Base-by-base conservation (phyloP, 169 alveolate genomes). In the Cryptosporidium tyzzeri region DNA sequence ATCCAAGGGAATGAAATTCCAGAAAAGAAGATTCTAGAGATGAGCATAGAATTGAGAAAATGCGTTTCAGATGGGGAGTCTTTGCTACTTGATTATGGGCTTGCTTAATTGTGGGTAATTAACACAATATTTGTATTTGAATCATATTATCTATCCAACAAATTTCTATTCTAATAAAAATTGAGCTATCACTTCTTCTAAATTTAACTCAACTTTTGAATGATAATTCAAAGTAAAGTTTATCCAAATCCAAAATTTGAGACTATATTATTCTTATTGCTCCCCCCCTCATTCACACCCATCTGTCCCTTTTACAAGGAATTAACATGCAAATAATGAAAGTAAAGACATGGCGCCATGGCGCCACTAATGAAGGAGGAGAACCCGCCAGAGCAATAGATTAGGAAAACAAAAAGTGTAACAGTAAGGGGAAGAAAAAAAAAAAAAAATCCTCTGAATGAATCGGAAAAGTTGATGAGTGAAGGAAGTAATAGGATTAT, bases 401-500 rank as follows among this genome's bases (percentile, higher is more conserved):
- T 10, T 12, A 48, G 55, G 71, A 35, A 65, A 65, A 31, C 48
- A 37, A 10, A 18, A 26, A 37, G 51, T 33, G 29, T n/a, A 41
- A 41, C 1, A 41, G 48, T 0, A 41, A 41, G 48, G 16, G 48
- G 48, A 41, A 41, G 48, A 55, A 26, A 16, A 33, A 65, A 65
- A 33, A 65, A 65, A 65, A 35, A 37, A 29, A 37, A 10, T 33
- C 50, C 48, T 65, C 21, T 9, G 18, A 4, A 26, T 55, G 33
- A 71, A 12, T 9, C 41, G 68, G 44, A 44, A n/a, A 35, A 55
- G 21, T 73, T 55, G 16, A 73, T 73, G 86, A 53, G 61, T 16
- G 86, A 55, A 37, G 70, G 59, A 18, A 59, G 68, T 29, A 50
- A 73, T 33, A 31, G 71, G 70, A 73, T 73, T 37, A 73, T 73